Percentiles rank a stretch among this genome's conserved stretches.
These are phyloP conservation scores for Clonostachys rhizophaga DNA, from an alignment of 2,329 filamentous ascomycete genomes.

Conservation along the genomic window DNA sequence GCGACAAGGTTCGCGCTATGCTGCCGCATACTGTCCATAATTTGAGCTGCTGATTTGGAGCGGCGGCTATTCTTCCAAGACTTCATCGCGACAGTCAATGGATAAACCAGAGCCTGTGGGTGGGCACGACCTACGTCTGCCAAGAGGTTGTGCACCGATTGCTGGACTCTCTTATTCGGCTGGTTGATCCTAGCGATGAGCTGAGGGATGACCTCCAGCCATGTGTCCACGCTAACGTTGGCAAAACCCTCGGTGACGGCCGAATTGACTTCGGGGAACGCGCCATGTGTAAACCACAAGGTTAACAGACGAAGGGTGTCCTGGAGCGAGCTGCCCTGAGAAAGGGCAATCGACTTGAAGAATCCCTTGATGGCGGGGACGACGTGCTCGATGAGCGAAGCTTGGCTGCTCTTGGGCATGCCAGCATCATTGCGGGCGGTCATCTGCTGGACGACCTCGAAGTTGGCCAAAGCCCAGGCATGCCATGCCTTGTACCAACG, in stretches of 20 bases:
- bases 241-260: conserved; percentile 88
- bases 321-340: conserved; percentile 86
- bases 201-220: conserved; percentile 97
- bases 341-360: conserved; percentile 94
- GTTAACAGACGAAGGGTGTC: conserved; percentile 91
- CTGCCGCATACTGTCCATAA: conserved; percentile 97
- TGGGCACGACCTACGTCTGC: conserved; percentile 91
- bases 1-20: conserved; percentile 91
- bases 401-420: conserved; percentile 43
- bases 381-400: conserved; percentile 77
- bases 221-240: conserved; percentile 92
- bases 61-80: conserved; percentile 76
- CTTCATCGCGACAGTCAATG: conserved; percentile 96
- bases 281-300: conserved; percentile 93
- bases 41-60: conserved; percentile 81
- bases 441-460: conserved; percentile 89
- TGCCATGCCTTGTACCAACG: conserved; percentile 99
- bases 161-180: conserved; percentile 81
- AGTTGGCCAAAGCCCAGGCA: conserved; percentile 96
- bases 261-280: conserved; percentile 79
- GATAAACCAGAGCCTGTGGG: conserved; percentile 94
- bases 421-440: conserved; percentile 59
- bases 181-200: conserved; percentile 97
- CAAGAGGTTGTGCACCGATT: conserved; percentile 87
- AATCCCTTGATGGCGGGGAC: conserved; percentile 94